Base-by-base conservation (phyloP, 2,329 filamentous ascomycete genomes). In the Aspergillus pseudonomiae region DNA sequence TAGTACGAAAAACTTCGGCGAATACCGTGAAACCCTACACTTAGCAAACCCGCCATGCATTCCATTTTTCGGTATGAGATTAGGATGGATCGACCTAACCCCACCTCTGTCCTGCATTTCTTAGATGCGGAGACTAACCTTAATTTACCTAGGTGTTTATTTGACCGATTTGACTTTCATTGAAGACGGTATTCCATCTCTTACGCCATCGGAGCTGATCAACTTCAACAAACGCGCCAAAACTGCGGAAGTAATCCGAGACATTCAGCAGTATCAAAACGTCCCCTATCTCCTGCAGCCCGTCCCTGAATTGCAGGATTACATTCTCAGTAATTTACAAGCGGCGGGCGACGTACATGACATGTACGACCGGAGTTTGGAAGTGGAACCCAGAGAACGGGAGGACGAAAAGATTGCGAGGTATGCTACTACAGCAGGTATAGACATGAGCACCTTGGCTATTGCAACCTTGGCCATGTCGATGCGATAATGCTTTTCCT, bases 341-440 rank as follows among this genome's bases (percentile, higher is more conserved):
- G 91, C 90, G 34, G 94, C 95, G 4, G 92, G 93, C 59, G 94
- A 98, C 77, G 95, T 99, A 67, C 94, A 98, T 78, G 94, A 98
- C 83, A 98, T 98, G 95, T 99, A 98, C 83, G 94, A 98, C 79
- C 94, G 94, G 85, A 97, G 93, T 81, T 83, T 99, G 81, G 86
- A 90, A 74, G 89, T 99, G 65, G 95, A 99, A 78, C 95, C 95
- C 67, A 88, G 95, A 73, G 95, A 99, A 83, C 88, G 95, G 73
- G 95, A 99, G 82, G 95, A 99, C 76, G 95, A 99, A 82, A 98
- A 98, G 86, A 98, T 99, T 84, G 94, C 97, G 77, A 96, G 95
- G 94, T 96, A 89, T 74, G 87, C 76, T 66, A 48, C 21, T 48
- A 69, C 71, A 66, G 53, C 67, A 58, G 67, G 67, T 69, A 73